These are phyloP conservation scores for Esteya vermicola DNA, from an alignment of 2,329 filamentous ascomycete species.

Conservation along the genomic window DNA sequence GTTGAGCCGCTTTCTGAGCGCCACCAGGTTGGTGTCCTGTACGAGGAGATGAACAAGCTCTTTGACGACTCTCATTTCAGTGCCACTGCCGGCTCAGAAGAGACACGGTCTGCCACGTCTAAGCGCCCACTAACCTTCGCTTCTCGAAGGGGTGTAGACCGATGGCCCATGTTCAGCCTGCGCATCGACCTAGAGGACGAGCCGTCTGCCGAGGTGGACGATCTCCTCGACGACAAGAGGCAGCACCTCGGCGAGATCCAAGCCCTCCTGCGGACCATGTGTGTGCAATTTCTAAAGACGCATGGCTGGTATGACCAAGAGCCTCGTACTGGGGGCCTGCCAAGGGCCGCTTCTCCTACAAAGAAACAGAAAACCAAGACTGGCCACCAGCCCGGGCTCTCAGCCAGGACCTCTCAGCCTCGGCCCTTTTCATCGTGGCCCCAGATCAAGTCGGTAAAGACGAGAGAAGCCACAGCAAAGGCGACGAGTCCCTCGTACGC, in stretches of 20 bases:
- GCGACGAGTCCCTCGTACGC: neutral
- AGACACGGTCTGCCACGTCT: too few species aligned
- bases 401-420: neutral
- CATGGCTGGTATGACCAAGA: constrained; percentile 31
- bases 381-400: too few species aligned
- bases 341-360: neutral
- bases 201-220: constrained; percentile 17
- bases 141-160: constrained; percentile 54
- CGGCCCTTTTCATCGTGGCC: constrained; percentile 5
- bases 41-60: constrained; percentile 62
- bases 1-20: constrained; percentile 47
- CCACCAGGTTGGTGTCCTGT: constrained; percentile 49
- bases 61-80: constrained; percentile 73
- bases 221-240: constrained; percentile 29
- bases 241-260: constrained; percentile 39
- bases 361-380: neutral
- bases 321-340: too few species aligned
- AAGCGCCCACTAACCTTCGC: too few species aligned
- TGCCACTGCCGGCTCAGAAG: constrained; percentile 12
- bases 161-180: constrained; percentile 85
- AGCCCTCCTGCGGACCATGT: constrained; percentile 53
- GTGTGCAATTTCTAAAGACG: constrained; percentile 60
- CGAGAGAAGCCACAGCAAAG: neutral
- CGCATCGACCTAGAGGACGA: constrained; percentile 35
- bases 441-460: neutral